Percentiles rank a stretch among this genome's conserved stretches.
Evolutionary conservation across 805 yeast genomes (phyloP).

Genomic region (Torulaspora quercuum): DNA sequence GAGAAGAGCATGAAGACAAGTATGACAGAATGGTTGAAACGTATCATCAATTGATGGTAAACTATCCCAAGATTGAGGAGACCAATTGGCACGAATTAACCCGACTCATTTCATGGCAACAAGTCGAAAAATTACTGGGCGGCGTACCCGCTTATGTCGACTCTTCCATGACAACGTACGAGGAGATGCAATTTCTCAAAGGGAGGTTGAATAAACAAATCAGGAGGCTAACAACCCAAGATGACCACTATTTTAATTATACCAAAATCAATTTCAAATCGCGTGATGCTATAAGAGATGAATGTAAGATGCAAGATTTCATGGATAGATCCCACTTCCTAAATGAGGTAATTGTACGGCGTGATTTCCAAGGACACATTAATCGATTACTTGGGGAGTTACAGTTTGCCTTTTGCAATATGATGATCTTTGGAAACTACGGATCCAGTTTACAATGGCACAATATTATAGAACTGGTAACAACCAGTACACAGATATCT

Average conservation of each 20-base stretch:
- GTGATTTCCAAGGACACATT: slow-evolving; percentile 28
- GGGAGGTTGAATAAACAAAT: slow-evolving; percentile 12
- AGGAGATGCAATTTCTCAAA: slow-evolving; percentile 23
- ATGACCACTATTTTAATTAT: slow-evolving; percentile 20
- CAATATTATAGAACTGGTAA: slow-evolving; percentile 43
- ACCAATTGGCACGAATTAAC: slow-evolving; percentile 22
- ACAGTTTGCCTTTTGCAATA: slow-evolving; percentile 48
- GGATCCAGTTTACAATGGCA: slow-evolving; percentile 67
- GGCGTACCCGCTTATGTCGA: slow-evolving; percentile 24
- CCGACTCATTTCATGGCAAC: slow-evolving; percentile 18
- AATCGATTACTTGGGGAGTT: slow-evolving; percentile 49
- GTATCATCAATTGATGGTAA: slow-evolving; percentile 19
- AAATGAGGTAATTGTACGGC: slow-evolving; percentile 32
- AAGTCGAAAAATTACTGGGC: slow-evolving; percentile 8
- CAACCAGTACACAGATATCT: slow-evolving; percentile 18
- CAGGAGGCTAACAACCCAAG: slow-evolving; percentile 1
- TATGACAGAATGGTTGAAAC: slow-evolving; percentile 12
- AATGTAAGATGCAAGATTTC: slow-evolving; percentile 48
- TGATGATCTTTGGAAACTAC: slow-evolving; percentile 56
- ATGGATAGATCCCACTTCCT: slow-evolving; percentile 64
- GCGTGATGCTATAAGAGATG: slow-evolving; percentile 29
- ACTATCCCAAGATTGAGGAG: slow-evolving; percentile 26
- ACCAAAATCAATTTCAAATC: slow-evolving; percentile 32
- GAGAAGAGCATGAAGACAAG: slow-evolving; percentile 15
- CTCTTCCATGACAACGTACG: slow-evolving; percentile 30